phyloP scores from a whole-genome alignment of 1,284 basidiomycete species.

The Sporisorium sorghi region DNA sequence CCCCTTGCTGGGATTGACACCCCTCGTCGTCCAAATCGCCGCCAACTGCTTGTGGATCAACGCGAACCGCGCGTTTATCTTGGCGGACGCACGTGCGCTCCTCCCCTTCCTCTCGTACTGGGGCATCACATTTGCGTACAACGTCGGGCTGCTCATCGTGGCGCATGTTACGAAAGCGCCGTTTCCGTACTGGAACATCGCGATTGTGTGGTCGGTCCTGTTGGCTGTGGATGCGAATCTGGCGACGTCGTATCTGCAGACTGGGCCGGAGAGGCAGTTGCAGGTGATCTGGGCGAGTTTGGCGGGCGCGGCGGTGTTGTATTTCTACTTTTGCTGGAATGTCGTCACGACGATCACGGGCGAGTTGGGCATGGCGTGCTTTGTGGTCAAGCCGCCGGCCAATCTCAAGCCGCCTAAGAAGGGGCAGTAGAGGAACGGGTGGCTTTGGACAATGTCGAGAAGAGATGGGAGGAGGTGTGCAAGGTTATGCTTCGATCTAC shows the following conservation, averaged over 20 bases:
- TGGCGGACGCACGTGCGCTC: conserved; percentile 72
- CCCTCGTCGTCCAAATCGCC: conserved; percentile 79
- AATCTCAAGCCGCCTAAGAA: conserved; percentile 24
- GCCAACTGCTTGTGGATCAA: conserved; percentile 84
- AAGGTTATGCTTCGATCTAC: no score
- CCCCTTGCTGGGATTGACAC: conserved; percentile 82
- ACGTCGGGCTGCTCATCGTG: conserved; percentile 89
- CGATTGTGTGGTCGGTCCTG: conserved; percentile 84
- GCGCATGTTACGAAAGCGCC: conserved; percentile 87
- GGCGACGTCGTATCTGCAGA: conserved; percentile 76
- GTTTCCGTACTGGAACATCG: conserved; percentile 88
- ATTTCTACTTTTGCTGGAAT: conserved; percentile 76
- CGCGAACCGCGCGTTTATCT: conserved; percentile 67
- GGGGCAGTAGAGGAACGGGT: background rate
- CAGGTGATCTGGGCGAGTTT: conserved; percentile 78
- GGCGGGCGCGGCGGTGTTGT: conserved; percentile 77
- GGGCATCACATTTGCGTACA: conserved; percentile 82
- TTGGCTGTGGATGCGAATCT: conserved; percentile 79
- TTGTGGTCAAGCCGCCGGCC: conserved; percentile 46
- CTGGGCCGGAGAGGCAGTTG: conserved; percentile 74
- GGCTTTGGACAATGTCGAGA: no score
- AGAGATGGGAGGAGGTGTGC: no score
- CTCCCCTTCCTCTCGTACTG: conserved; percentile 89
- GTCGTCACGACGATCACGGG: conserved; percentile 64
- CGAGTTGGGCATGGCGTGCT: conserved; percentile 58